phyloP scores from a whole-genome alignment of 2,329 filamentous ascomycete genomes.

The Metarhizium humberi region DNA sequence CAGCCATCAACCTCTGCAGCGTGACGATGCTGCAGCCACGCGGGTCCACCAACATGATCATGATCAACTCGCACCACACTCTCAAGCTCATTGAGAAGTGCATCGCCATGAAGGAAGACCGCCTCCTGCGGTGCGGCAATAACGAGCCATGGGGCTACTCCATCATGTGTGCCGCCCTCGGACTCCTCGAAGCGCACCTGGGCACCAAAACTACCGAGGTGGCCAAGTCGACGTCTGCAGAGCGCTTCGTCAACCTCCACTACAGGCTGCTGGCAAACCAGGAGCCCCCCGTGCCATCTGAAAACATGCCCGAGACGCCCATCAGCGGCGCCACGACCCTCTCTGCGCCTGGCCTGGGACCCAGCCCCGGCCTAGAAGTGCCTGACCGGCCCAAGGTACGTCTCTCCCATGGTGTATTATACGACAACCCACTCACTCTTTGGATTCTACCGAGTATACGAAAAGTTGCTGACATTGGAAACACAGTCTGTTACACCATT shows the following conservation, averaged over 20 bases:
- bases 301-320: constrained; percentile 14
- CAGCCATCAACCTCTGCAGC: constrained; percentile 51
- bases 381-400: constrained; percentile 31
- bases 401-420: constrained; percentile 2
- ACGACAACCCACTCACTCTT: no score
- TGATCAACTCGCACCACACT: constrained; percentile 51
- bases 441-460: no score
- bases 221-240: constrained; percentile 49
- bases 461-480: constrained; percentile 17
- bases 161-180: constrained; percentile 52
- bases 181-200: constrained; percentile 49
- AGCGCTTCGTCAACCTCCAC: constrained; percentile 50
- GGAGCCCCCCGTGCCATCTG: constrained; percentile 31
- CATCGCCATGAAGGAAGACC: constrained; percentile 51
- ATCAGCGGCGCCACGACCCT: constrained; percentile 12
- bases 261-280: constrained; percentile 48
- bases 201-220: constrained; percentile 46
- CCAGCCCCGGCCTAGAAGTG: constrained; percentile 22
- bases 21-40: constrained; percentile 52
- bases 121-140: constrained; percentile 51
- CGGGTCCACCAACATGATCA: constrained; percentile 51
- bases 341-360: constrained; percentile 15
- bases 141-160: constrained; percentile 57
- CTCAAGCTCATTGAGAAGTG: constrained; percentile 53
- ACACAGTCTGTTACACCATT: constrained; percentile 33